Base-by-base conservation (phyloP, 371 early-diverging fungal species). In the Choanephora cucurbitarum region DNA sequence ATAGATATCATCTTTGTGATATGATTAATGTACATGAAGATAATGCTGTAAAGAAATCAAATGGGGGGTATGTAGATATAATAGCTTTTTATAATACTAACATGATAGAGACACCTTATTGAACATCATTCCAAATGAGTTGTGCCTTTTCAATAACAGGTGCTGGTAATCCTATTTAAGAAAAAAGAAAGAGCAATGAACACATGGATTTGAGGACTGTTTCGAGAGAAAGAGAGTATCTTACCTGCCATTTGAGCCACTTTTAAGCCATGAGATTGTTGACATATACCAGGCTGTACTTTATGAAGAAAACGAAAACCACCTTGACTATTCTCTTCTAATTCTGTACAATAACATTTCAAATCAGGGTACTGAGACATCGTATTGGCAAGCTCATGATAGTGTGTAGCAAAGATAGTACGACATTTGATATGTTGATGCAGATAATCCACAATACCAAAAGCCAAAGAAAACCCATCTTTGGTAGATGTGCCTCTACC, bases 401-500 rank as follows among this genome's bases (percentile, higher is more conserved):
- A 99, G 73, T 99, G 99, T 0, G 99, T 99, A 13, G 97, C 94
- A 72, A 97, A 96, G 9, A 98, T 54, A 0, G 88, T 82, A 34
- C 85, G 79, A 44, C 88, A 94, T 17, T 82, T 48, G 3, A 78
- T 76, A 3, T 58, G 48, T 18, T 82, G 66, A 48, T 90, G 82
- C 22, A 99, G 64, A 58, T 94, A 83, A 52, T 83, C 68, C 22
- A 99, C 68, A 0, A 97, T 93, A 0, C 95, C 92, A 52, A 82
- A 89, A 0, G 99, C 98, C 28, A 99, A 80, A 4, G 96, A 83
- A 17, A 93, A 72, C 0, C 99, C 99, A 63, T 99, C 99, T 19
- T 74, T 59, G 0, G 96, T 91, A 2, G 93, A 85, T 0, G 99
- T 99, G 11, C 99, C 99, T 40, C 99, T 87, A 1, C 99, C 99